phyloP scores from a whole-genome alignment of 441 rosid species.

The Omphalea diandra region DNA sequence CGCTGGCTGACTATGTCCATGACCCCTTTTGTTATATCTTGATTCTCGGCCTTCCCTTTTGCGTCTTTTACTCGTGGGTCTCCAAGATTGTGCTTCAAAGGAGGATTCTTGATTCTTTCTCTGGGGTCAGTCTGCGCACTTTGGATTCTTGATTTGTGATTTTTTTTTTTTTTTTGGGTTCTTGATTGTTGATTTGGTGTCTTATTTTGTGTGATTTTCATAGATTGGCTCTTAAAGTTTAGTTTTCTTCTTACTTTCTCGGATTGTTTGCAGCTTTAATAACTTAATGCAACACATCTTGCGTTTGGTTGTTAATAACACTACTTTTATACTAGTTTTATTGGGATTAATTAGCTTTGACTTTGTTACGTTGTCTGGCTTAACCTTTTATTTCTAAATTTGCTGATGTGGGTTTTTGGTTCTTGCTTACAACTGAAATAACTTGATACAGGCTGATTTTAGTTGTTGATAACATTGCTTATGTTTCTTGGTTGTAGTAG shows the following conservation, averaged over 20 bases:
- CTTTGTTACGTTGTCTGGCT: neutral
- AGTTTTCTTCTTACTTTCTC: neutral
- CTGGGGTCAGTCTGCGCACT: slow-evolving; percentile 41
- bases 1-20: slow-evolving; percentile 47
- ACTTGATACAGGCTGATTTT: no score
- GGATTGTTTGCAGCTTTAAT: no score
- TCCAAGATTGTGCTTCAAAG: slow-evolving; percentile 44
- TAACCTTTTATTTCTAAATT: neutral
- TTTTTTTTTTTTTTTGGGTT: neutral
- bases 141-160: neutral
- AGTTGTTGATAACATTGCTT: neutral
- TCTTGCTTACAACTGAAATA: neutral
- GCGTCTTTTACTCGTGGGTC: slow-evolving; percentile 44
- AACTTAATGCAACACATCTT: no score
- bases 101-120: slow-evolving; percentile 49
- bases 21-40: slow-evolving; percentile 53
- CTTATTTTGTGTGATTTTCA: neutral
- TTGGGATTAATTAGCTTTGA: neutral
- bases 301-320: no score
- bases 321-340: neutral
- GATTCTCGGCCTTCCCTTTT: slow-evolving; percentile 56
- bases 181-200: neutral
- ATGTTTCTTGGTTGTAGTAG: no score
- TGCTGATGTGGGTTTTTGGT: neutral
- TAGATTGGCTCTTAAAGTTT: neutral